Percentiles rank a stretch among this genome's conserved stretches.
Evolutionary conservation across 2,329 filamentous ascomycete genomes (phyloP).

Genomic region (Calonectria pseudoreteaudii): DNA sequence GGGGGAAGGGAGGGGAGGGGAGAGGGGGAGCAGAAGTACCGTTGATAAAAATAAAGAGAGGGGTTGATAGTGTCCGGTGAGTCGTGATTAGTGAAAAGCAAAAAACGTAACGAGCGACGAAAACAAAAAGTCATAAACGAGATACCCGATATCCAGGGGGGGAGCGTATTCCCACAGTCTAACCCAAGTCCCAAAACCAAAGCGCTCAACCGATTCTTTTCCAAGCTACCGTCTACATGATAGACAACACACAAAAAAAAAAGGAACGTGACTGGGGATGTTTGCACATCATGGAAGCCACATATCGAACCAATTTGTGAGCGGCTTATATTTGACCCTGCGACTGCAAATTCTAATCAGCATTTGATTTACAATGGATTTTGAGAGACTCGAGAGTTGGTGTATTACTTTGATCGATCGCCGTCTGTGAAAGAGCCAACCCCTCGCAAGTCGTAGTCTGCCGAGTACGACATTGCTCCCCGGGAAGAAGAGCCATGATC

Average conservation of each 20-base stretch:
- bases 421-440: slow-evolving; percentile 37
- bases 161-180: neutral
- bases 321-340: slow-evolving; percentile 43
- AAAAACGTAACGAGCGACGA: slow-evolving; percentile 6
- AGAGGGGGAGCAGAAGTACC: neutral
- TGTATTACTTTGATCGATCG: slow-evolving; percentile 19
- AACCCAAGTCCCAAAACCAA: neutral
- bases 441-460: slow-evolving; percentile 39
- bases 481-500: slow-evolving; percentile 27
- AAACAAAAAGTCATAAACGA: neutral
- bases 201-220: neutral
- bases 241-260: neutral
- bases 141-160: neutral
- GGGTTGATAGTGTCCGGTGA: neutral
- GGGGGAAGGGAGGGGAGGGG: too few relatives aligned
- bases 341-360: slow-evolving; percentile 24
- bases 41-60: neutral
- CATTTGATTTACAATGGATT: neutral
- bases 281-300: slow-evolving; percentile 38
- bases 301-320: slow-evolving; percentile 44
- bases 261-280: neutral
- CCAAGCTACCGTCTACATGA: slow-evolving; percentile 1
- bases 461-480: slow-evolving; percentile 24
- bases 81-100: neutral
- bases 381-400: neutral